Percentiles rank a stretch among this genome's conserved stretches.
Evolutionary conservation across 2,329 filamentous ascomycete species (phyloP).

Genomic region (Fulvia fulva): DNA sequence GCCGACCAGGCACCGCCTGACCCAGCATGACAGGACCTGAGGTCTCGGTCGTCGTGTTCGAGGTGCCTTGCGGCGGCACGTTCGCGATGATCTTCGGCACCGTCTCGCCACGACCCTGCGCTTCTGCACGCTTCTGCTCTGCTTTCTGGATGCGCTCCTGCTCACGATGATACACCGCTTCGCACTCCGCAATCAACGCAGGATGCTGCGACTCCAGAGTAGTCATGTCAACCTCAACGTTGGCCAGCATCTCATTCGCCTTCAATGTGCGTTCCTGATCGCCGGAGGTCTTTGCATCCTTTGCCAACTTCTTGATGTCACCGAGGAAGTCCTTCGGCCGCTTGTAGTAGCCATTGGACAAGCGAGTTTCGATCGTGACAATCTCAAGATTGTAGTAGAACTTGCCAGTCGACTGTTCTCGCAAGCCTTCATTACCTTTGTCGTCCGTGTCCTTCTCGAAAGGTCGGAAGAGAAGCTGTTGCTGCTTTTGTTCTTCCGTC

Average conservation of each 20-base stretch:
- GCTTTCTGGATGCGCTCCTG: constrained; percentile 57
- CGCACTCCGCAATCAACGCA: constrained; percentile 66
- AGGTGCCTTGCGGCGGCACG: constrained; percentile 38
- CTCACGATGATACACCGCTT: constrained; percentile 73
- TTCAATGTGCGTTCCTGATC: constrained; percentile 80
- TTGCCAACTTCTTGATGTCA: constrained; percentile 79
- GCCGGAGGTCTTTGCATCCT: constrained; percentile 77
- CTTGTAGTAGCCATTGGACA: constrained; percentile 95
- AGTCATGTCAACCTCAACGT: constrained; percentile 89
- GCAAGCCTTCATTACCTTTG: constrained; percentile 70
- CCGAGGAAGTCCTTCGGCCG: constrained; percentile 83
- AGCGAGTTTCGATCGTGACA: constrained; percentile 87
- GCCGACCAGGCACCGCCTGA: constrained; percentile 57
- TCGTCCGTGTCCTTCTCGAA: constrained; percentile 77
- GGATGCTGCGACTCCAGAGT: constrained; percentile 66
- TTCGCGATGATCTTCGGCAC: constrained; percentile 40
- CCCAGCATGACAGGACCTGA: constrained; percentile 54
- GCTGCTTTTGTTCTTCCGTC: constrained; percentile 50
- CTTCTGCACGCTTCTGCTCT: constrained; percentile 52
- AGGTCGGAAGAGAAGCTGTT: constrained; percentile 60
- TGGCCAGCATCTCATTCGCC: constrained; percentile 85
- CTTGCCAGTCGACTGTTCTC: constrained; percentile 71
- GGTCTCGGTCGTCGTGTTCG: constrained; percentile 41
- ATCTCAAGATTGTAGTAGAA: constrained; percentile 95
- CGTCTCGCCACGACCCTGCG: constrained; percentile 56